These are phyloP conservation scores for Pulveroboletus sp. DNA, from an alignment of 768 basidiomycete genomes.

Conservation along the genomic window DNA sequence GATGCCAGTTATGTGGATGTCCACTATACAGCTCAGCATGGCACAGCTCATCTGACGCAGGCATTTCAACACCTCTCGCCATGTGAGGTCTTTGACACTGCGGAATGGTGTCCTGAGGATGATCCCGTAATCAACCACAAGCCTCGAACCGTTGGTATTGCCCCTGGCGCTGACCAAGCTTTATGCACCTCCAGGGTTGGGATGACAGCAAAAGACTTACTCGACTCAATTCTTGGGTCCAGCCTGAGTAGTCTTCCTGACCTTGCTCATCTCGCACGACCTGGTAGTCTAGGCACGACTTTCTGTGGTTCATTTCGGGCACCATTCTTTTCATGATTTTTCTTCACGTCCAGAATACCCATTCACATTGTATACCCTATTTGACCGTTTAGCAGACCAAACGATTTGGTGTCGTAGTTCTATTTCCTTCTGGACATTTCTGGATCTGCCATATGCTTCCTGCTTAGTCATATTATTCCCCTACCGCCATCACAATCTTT, in stretches of 20 bases:
- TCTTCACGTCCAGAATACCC: background rate
- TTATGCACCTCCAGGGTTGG: background rate
- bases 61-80: conserved; percentile 7
- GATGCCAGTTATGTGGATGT: conserved; percentile 3
- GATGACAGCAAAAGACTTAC: conserved; percentile 25
- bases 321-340: conserved; percentile 4
- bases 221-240: conserved; percentile 26
- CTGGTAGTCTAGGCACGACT: conserved; percentile 19
- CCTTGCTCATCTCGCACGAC: conserved; percentile 4
- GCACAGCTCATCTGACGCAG: conserved; percentile 5
- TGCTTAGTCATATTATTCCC: conserved; percentile 21
- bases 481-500: conserved; percentile 3
- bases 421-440: too few relatives aligned
- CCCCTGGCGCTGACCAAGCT: conserved; percentile 23
- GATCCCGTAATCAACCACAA: conserved; percentile 31
- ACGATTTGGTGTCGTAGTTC: too few relatives aligned
- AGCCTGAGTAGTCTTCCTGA: background rate
- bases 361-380: background rate
- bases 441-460: too few relatives aligned
- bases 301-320: conserved; percentile 28
- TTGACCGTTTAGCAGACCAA: too few relatives aligned
- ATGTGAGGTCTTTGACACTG: conserved; percentile 10
- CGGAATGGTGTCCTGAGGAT: conserved; percentile 29
- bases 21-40: background rate
- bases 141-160: conserved; percentile 25